phyloP scores from a whole-genome alignment of 129 eudicot species.

The Heracleum sosnowskyi region DNA sequence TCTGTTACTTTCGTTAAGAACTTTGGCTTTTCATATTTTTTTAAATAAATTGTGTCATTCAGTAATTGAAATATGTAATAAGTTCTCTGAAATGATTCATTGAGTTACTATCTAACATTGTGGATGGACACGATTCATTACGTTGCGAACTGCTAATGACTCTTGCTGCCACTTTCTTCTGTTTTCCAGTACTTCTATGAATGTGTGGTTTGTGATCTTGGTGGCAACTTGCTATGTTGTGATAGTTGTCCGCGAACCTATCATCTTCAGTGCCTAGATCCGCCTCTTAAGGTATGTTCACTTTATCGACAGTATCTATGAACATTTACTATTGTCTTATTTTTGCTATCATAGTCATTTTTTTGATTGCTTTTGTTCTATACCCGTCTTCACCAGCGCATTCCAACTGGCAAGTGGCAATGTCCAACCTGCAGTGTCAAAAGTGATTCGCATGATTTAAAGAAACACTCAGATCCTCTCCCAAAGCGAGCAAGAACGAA shows the following conservation, averaged over 20 bases:
- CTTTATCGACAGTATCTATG: background rate
- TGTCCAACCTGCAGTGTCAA: conserved; percentile 57
- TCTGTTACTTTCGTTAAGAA: background rate
- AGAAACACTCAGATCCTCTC: conserved; percentile 25
- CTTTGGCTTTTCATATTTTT: background rate
- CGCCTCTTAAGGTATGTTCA: conserved; percentile 68
- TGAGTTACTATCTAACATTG: background rate
- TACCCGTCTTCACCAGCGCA: conserved; percentile 32
- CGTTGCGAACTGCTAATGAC: background rate
- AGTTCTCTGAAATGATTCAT: background rate
- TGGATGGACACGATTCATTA: background rate
- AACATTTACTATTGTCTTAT: background rate
- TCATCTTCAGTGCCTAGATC: conserved; percentile 74
- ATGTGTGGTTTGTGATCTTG: conserved; percentile 78
- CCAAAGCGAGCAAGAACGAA: conserved; percentile 59
- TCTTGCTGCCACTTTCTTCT: conserved; percentile 6
- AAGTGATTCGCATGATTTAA: conserved; percentile 24
- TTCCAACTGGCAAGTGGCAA: conserved; percentile 81
- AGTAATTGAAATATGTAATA: background rate
- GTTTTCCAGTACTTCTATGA: conserved; percentile 56
- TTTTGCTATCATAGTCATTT: conserved; percentile 10
- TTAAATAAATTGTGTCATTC: no score
- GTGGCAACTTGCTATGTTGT: conserved; percentile 80
- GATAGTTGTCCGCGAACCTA: conserved; percentile 70
- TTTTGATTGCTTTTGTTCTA: conserved; percentile 1